Percentiles rank a stretch among this genome's conserved stretches.
phyloP scores from a whole-genome alignment of 2,329 filamentous ascomycete species.

The Paraconiothyrium sp. region DNA sequence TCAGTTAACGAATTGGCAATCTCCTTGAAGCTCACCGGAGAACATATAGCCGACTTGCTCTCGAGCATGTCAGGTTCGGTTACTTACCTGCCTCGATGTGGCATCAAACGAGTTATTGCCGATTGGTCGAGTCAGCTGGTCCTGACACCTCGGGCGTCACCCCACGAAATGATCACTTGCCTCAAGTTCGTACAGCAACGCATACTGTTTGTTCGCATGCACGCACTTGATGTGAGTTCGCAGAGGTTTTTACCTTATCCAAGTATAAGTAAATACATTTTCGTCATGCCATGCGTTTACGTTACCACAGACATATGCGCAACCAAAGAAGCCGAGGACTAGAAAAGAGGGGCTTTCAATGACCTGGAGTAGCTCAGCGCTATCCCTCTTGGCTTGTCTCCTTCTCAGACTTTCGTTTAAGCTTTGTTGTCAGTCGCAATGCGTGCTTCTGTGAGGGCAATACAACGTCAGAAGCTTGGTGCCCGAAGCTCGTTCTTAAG shows the following conservation, averaged over 20 bases:
- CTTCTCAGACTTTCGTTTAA: constrained; percentile 3
- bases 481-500: constrained; percentile 19
- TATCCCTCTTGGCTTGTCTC: constrained; percentile 14
- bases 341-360: constrained; percentile 30
- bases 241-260: neutral
- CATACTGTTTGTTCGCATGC: neutral
- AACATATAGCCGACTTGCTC: neutral
- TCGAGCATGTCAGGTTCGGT: neutral
- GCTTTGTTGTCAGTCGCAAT: constrained; percentile 24
- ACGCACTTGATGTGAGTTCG: neutral
- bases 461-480: constrained; percentile 29
- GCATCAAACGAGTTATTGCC: constrained; percentile 12
- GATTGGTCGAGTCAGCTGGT: constrained; percentile 23
- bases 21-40: neutral
- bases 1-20: too few relatives aligned
- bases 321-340: constrained; percentile 31
- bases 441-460: constrained; percentile 36
- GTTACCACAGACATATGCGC: neutral
- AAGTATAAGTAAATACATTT: neutral
- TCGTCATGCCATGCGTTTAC: neutral
- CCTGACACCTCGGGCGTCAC: constrained; percentile 7
- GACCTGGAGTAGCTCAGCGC: constrained; percentile 24
- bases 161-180: constrained; percentile 6
- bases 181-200: neutral
- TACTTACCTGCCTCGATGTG: neutral